Conservation (phyloP, 2,329 filamentous ascomycete species). For the Xylariaceae sp. region DNA sequence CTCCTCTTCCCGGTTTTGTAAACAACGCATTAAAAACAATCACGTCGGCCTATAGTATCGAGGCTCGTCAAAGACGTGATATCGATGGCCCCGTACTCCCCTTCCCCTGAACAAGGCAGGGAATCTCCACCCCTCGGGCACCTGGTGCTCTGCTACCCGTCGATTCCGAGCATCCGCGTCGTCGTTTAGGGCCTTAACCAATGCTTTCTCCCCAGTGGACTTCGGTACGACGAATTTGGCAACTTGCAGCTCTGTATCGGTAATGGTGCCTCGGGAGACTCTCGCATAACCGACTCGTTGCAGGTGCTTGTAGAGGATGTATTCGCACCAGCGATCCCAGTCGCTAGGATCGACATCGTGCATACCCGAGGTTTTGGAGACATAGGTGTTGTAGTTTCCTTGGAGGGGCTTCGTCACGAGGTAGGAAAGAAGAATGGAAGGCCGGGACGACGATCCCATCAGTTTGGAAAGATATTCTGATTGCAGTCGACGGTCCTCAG, state of each 20-base stretch:
- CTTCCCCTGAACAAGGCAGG: constrained; percentile 77
- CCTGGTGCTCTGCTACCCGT: constrained; percentile 62
- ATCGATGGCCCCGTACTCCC: constrained; percentile 82
- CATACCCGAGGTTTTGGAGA: constrained; percentile 83
- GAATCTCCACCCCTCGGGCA: constrained; percentile 76
- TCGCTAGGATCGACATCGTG: constrained; percentile 87
- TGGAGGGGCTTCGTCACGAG: constrained; percentile 84
- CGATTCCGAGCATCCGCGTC: constrained; percentile 49
- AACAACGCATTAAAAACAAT: constrained; percentile 2
- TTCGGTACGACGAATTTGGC: constrained; percentile 88
- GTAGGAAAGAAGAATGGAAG: constrained; percentile 82
- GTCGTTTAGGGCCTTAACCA: constrained; percentile 37
- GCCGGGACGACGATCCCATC: constrained; percentile 78
- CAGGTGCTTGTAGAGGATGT: constrained; percentile 90
- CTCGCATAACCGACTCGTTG: constrained; percentile 83
- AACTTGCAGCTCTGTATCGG: constrained; percentile 94
- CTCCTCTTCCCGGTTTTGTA: no score
- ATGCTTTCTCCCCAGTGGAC: constrained; percentile 51
- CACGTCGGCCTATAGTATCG: constrained; percentile 54
- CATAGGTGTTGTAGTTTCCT: constrained; percentile 96
- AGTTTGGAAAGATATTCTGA: constrained; percentile 77
- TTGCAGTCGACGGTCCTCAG: constrained; percentile 83
- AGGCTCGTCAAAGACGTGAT: constrained; percentile 93
- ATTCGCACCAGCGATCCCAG: constrained; percentile 99
- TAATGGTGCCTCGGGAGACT: constrained; percentile 84